Evolutionary conservation across 2,329 filamentous ascomycete species (phyloP), one percentile per base, ranked within the genome.

Genomic region (Diaporthe nobilis): DNA sequence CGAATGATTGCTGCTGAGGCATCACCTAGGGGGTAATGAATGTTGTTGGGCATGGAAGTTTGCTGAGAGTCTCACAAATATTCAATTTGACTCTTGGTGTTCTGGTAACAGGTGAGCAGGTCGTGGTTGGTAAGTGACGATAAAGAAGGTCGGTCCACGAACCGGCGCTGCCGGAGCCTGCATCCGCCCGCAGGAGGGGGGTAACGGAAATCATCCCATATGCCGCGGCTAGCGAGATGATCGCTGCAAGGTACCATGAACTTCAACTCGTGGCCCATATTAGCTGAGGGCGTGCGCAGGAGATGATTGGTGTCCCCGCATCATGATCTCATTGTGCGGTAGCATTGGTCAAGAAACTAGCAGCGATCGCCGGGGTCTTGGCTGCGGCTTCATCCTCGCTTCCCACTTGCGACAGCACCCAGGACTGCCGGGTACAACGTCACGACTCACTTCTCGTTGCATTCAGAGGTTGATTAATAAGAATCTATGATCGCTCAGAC

Each of bases 271-370:
- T 42, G 22, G 65, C 34, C 65, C 47, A 37, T 53, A 22, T 28
- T 28, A 55, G 22, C 47, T 53, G 3, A 15, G 42, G 25, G 28
- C 4, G 15, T 17, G 20, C 20, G 65, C n/a, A 10, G 25, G 15
- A 39, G 47, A 9, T 55, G 47, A 39, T 34, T 55, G 31, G 65
- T 13, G 47, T 55, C 65, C 65, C 65, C 65, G 65, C 65, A 70
- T 55, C 47, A 70, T 70, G 65, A 70, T 55, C 65, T 70, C 65
- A 70, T 70, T 42, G 65, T 31, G 31, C 39, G 65, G 65, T 70
- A 55, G 65, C 22, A 70, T 70, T 53, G 47, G 13, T 28, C 28
- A 28, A 34, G 31, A 37, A 47, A 31, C 34, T 42, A 55, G 49
- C 65, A 70, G 22, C 2, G 49, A 55, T 42, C 31, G 47, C 47